A percentile compares a stretch with the other conserved stretches of the same genome.
phyloP scores from a whole-genome alignment of 352 stramenopile genomes.

The Hyaloperonospora arabidopsidis region DNA sequence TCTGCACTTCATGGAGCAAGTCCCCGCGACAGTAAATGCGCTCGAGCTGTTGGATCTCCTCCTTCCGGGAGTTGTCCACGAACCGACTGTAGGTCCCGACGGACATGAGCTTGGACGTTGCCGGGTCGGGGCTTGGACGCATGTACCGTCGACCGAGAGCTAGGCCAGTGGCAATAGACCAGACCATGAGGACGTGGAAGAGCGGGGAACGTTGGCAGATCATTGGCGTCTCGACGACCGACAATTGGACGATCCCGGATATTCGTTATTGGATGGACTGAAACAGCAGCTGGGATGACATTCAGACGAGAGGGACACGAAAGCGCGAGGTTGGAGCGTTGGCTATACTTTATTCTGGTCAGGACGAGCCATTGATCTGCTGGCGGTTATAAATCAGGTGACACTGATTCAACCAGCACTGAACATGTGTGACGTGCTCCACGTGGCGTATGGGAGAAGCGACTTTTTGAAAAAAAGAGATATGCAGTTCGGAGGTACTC shows the following conservation, averaged over 20 bases:
- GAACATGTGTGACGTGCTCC: too few species aligned
- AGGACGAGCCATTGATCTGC: too few species aligned
- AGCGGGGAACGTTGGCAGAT: constrained; percentile 6
- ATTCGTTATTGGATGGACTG: background rate
- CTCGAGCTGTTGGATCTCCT: constrained; percentile 25
- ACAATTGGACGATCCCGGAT: constrained; percentile 14
- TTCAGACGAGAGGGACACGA: too few species aligned
- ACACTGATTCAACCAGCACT: too few species aligned
- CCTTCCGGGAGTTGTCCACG: constrained; percentile 6
- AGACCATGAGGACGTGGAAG: constrained; percentile 14
- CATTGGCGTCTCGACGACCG: constrained; percentile 6
- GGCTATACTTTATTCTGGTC: too few species aligned
- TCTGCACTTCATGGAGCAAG: constrained; percentile 60
- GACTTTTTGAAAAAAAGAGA: too few species aligned
- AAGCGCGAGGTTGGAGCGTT: too few species aligned
- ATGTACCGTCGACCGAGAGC: constrained; percentile 17
- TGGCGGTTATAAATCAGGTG: too few species aligned
- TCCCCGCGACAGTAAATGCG: constrained; percentile 45
- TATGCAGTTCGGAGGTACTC: too few species aligned
- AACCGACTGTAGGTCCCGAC: constrained; percentile 1
- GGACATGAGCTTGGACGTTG: constrained; percentile 5
- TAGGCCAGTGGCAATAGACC: background rate
- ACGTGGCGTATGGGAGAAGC: too few species aligned
- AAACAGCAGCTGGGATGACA: too few species aligned
- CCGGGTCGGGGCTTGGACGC: background rate